phyloP scores from a whole-genome alignment of 129 eudicot species.

The Sambucus nigra region DNA sequence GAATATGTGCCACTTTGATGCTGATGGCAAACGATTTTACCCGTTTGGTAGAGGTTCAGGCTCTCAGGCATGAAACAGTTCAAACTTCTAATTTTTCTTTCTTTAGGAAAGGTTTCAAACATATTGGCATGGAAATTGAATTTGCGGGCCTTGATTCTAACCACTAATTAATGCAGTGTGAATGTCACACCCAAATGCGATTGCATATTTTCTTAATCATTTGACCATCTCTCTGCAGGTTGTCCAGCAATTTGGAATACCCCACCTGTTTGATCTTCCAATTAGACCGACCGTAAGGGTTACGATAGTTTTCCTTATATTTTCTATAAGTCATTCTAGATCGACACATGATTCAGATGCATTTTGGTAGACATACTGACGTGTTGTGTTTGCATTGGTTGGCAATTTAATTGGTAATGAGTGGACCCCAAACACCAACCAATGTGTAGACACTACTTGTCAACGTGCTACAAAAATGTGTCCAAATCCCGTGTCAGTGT shows the following conservation, averaged over 20 bases:
- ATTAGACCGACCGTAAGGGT: slow-evolving; percentile 81
- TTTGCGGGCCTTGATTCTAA: too few relatives aligned
- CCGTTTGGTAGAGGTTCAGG: slow-evolving; percentile 99
- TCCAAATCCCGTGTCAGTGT: too few relatives aligned
- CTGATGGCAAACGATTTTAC: slow-evolving; percentile 94
- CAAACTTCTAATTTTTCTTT: not conserved
- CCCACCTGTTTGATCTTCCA: slow-evolving; percentile 92
- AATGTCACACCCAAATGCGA: not conserved
- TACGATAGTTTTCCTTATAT: not conserved
- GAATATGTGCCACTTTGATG: slow-evolving; percentile 99
- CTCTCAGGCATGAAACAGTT: slow-evolving; percentile 59
- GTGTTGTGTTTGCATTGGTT: too few relatives aligned
- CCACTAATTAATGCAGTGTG: too few relatives aligned
- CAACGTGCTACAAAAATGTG: too few relatives aligned
- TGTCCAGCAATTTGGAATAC: slow-evolving; percentile 97
- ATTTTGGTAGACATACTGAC: too few relatives aligned
- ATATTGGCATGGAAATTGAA: not conserved
- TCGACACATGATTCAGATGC: too few relatives aligned
- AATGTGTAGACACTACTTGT: too few relatives aligned
- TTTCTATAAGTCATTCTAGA: too few relatives aligned
- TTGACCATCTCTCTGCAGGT: slow-evolving; percentile 49
- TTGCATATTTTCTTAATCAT: slow-evolving; percentile 1
- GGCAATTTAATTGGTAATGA: too few relatives aligned
- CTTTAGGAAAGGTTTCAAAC: not conserved
- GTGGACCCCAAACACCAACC: too few relatives aligned